A percentile compares a stretch with the other conserved stretches of the same genome.
Evolutionary conservation across 352 stramenopile species (phyloP).

Genomic region (Globisporangium recalcitrans): DNA sequence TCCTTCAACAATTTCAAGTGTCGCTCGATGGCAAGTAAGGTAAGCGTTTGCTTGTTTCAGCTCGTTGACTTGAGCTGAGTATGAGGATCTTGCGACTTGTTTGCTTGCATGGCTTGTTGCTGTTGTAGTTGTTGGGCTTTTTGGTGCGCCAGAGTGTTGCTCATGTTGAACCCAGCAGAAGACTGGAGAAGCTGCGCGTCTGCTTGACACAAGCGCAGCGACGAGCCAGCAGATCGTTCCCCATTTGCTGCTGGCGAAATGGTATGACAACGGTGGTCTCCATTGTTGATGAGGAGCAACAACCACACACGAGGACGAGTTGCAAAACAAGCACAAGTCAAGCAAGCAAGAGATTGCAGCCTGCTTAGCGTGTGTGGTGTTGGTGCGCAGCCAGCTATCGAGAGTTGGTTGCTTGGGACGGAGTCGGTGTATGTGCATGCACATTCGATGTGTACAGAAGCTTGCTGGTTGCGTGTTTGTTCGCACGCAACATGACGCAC

Average conservation of each 20-base stretch:
- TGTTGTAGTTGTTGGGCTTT: not conserved
- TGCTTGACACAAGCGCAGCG: constrained; percentile 1
- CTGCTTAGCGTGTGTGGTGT: no score
- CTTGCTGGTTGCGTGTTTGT: no score
- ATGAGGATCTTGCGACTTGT: not conserved
- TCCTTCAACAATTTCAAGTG: not conserved
- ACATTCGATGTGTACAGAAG: not conserved
- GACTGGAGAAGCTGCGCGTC: not conserved
- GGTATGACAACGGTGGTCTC: constrained; percentile 1
- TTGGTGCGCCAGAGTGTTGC: not conserved
- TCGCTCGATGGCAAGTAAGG: not conserved
- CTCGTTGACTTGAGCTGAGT: not conserved
- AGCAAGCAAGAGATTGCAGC: not conserved
- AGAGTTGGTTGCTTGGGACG: not conserved
- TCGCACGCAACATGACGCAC: not conserved
- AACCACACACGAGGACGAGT: not conserved
- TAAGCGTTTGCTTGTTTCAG: not conserved
- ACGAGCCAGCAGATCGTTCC: not conserved
- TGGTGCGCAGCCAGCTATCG: no score
- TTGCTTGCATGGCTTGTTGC: not conserved
- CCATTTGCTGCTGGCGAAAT: not conserved
- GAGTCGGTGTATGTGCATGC: not conserved
- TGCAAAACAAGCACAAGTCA: not conserved
- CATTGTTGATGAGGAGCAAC: not conserved
- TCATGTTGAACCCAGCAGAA: not conserved